Percentiles rank a stretch among this genome's conserved stretches.
Evolutionary conservation across 768 basidiomycete species (phyloP).

Genomic region (Kwoniella dejecticola): DNA sequence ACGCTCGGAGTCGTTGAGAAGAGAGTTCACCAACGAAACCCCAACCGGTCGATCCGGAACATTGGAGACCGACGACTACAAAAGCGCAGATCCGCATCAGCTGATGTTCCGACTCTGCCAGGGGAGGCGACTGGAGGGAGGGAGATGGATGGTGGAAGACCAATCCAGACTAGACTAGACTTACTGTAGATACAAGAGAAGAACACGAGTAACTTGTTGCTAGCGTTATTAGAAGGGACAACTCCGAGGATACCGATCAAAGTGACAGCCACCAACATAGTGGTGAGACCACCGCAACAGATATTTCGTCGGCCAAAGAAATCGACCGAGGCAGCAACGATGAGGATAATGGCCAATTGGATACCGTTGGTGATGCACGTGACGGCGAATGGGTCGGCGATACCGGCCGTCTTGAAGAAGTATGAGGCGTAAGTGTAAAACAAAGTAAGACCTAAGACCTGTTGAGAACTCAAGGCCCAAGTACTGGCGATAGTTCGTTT

Average conservation of each 20-base stretch:
- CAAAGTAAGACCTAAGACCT: conserved; percentile 21
- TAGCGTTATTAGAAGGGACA: conserved; percentile 2
- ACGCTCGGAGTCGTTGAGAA: conserved; percentile 24
- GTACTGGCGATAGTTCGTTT: conserved; percentile 24
- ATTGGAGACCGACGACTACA: conserved; percentile 27
- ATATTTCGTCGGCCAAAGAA: conserved; percentile 21
- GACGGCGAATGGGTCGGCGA: conserved; percentile 27
- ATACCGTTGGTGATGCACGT: conserved; percentile 29
- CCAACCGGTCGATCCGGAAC: conserved; percentile 25
- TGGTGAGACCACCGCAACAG: conserved; percentile 21
- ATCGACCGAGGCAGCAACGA: conserved; percentile 18
- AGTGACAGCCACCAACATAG: conserved; percentile 13
- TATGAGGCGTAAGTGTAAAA: conserved; percentile 22
- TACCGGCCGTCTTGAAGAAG: conserved; percentile 22
- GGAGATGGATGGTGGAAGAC: background rate
- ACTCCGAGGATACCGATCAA: conserved; percentile 21
- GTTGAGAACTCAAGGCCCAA: conserved; percentile 19
- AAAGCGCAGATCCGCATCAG: no score
- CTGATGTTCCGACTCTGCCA: no score
- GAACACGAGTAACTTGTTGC: conserved; percentile 23
- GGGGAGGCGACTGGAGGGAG: no score
- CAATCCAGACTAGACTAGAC: no score
- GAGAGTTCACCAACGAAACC: conserved; percentile 30
- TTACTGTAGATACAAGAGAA: conserved; percentile 33
- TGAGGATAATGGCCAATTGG: conserved; percentile 21